A percentile compares a stretch with the other conserved stretches of the same genome.
phyloP scores from a whole-genome alignment of 345 rosid genomes.

The Citropsis articulata region DNA sequence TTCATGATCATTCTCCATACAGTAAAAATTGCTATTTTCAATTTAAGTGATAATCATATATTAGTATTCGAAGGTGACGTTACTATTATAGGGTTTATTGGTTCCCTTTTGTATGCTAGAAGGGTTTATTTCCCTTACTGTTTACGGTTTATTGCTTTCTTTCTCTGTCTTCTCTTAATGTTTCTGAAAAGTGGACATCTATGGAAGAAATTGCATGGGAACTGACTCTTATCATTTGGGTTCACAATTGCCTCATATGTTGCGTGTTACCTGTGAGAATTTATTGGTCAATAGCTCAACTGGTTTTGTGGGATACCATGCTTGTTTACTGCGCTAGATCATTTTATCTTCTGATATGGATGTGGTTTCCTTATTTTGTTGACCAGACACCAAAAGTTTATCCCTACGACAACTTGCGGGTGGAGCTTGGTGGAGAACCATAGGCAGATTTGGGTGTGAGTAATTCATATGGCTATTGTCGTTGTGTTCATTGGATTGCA shows the following conservation, averaged over 20 bases:
- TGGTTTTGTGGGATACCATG: neutral
- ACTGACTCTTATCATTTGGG: neutral
- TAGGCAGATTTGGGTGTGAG: conserved; percentile 19
- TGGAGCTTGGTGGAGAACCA: conserved; percentile 97
- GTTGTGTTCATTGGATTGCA: conserved; percentile 6
- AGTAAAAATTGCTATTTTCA: neutral
- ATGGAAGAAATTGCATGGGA: neutral
- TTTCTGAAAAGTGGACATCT: neutral
- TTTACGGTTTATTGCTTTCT: neutral
- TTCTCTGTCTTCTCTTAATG: neutral
- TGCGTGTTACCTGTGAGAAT: neutral
- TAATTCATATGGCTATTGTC: conserved; percentile 6
- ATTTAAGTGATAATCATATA: neutral
- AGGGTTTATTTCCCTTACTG: neutral
- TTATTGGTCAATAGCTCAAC: neutral
- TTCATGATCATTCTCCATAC: neutral
- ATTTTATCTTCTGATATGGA: conserved; percentile 1
- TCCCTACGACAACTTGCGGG: conserved; percentile 90
- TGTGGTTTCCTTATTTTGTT: conserved; percentile 15
- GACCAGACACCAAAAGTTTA: conserved; percentile 82
- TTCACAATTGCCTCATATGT: neutral
- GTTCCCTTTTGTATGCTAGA: neutral
- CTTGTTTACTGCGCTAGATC: neutral
- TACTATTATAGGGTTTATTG: neutral
- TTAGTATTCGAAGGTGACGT: neutral